Conservation (phyloP, 768 basidiomycete genomes). For the Amanita pseudoporphyria region DNA sequence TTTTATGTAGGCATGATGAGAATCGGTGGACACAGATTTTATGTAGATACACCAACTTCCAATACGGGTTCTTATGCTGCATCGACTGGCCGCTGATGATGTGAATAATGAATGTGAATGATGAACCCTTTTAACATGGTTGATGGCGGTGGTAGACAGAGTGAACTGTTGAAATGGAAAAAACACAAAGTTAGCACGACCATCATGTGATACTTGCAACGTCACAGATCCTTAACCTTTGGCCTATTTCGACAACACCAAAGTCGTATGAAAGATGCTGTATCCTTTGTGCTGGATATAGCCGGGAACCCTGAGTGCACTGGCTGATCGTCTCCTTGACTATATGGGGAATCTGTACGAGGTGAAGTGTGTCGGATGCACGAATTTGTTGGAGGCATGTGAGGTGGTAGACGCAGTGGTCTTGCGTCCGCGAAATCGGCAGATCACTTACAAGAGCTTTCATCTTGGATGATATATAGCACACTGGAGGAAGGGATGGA, state of each 20-base stretch:
- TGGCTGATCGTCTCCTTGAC: background rate
- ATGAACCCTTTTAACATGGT: conserved; percentile 11
- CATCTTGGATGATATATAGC: conserved; percentile 2
- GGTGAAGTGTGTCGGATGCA: background rate
- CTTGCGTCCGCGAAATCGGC: background rate
- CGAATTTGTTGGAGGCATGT: background rate
- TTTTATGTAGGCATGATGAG: background rate
- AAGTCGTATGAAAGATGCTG: background rate
- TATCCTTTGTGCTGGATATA: background rate
- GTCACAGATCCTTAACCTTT: conserved; percentile 16
- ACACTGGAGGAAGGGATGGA: conserved; percentile 3
- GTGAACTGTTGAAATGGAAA: conserved; percentile 13
- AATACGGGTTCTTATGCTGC: conserved; percentile 7
- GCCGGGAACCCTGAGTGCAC: background rate
- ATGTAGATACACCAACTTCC: background rate
- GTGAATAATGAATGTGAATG: conserved; percentile 18
- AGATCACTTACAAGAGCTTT: background rate
- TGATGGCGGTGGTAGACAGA: conserved; percentile 13
- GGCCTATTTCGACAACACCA: background rate
- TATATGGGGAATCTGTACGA: conserved; percentile 2
- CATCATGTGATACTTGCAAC: conserved; percentile 2
- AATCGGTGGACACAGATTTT: background rate
- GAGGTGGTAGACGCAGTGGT: background rate
- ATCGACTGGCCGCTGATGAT: conserved; percentile 15
- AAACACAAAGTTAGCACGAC: conserved; percentile 11